Evolutionary conservation across 1,284 basidiomycete species (phyloP).

Genomic region (Ceratobasidium sp.): DNA sequence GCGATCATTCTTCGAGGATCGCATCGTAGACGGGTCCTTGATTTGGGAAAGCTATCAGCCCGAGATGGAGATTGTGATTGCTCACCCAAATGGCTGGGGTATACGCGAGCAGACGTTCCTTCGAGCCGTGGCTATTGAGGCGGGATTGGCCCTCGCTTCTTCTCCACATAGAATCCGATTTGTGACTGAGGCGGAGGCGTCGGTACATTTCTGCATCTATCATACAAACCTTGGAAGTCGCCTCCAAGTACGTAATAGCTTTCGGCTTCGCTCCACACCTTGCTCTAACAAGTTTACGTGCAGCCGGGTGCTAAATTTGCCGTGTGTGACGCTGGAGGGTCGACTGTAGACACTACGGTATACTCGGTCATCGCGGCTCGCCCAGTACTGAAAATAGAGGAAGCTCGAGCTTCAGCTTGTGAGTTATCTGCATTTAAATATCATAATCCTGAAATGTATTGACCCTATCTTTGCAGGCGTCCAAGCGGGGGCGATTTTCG

Average conservation of each 20-base stretch:
- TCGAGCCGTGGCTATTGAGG: constrained; percentile 39
- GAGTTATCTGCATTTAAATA: neutral
- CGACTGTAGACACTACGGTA: constrained; percentile 49
- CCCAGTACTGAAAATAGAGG: constrained; percentile 40
- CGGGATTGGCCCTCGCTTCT: constrained; percentile 29
- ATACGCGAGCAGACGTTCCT: constrained; percentile 45
- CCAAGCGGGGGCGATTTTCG: constrained; percentile 46
- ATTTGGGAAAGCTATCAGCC: constrained; percentile 43
- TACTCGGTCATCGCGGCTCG: constrained; percentile 36
- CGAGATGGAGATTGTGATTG: constrained; percentile 44
- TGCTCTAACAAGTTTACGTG: neutral
- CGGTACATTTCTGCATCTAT: constrained; percentile 48
- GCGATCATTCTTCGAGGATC: constrained; percentile 32
- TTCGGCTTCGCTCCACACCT: neutral
- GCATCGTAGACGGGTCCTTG: constrained; percentile 36
- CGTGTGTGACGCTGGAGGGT: constrained; percentile 50
- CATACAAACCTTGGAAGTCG: constrained; percentile 46
- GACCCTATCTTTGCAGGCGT: constrained; percentile 27
- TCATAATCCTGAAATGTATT: no score
- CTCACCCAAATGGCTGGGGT: constrained; percentile 48
- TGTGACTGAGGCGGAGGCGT: constrained; percentile 49
- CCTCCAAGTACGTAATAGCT: neutral
- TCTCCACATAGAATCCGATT: constrained; percentile 36
- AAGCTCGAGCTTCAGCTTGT: constrained; percentile 42
- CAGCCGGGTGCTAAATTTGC: constrained; percentile 44